Conservation (phyloP, 495 filamentous ascomycete genomes). For the Podospora pseudopauciseta region DNA sequence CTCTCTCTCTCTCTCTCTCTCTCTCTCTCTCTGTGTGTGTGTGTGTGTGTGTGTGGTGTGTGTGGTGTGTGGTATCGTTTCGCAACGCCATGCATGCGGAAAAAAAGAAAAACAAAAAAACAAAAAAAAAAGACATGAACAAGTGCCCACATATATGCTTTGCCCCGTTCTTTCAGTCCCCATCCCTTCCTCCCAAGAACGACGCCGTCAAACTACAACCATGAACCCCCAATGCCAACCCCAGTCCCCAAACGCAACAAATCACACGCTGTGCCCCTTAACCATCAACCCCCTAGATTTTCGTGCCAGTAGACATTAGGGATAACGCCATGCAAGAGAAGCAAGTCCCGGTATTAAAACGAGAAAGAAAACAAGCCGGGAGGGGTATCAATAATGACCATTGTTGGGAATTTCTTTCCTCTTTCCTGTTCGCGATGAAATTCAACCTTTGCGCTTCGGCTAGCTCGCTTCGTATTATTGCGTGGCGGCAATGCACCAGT, state of each 20-base stretch:
- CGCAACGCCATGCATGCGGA: constrained; percentile 14
- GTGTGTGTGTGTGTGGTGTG: too few relatives aligned
- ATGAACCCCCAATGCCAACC: not conserved
- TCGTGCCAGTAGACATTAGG: constrained; percentile 11
- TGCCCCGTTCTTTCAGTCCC: not conserved
- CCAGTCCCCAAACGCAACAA: not conserved
- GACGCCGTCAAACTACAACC: not conserved
- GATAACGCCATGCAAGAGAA: constrained; percentile 3
- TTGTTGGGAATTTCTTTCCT: constrained; percentile 11
- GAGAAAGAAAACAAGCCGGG: constrained; percentile 18
- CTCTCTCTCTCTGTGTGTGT: too few relatives aligned
- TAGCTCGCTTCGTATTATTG: constrained; percentile 31
- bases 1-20: too few relatives aligned
- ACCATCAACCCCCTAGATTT: not conserved
- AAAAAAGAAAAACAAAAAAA: not conserved
- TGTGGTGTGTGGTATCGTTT: not conserved
- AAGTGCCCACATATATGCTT: constrained; percentile 1
- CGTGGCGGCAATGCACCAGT: constrained; percentile 87
- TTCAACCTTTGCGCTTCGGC: not conserved
- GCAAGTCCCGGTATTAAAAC: not conserved
- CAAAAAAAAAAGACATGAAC: constrained; percentile 4
- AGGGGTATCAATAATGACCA: constrained; percentile 36
- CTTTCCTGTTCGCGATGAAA: not conserved
- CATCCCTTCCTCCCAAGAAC: not conserved
- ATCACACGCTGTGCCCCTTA: not conserved